Evolutionary conservation across 2,329 filamentous ascomycete genomes (phyloP).

Genomic region (Aureobasidium lini): DNA sequence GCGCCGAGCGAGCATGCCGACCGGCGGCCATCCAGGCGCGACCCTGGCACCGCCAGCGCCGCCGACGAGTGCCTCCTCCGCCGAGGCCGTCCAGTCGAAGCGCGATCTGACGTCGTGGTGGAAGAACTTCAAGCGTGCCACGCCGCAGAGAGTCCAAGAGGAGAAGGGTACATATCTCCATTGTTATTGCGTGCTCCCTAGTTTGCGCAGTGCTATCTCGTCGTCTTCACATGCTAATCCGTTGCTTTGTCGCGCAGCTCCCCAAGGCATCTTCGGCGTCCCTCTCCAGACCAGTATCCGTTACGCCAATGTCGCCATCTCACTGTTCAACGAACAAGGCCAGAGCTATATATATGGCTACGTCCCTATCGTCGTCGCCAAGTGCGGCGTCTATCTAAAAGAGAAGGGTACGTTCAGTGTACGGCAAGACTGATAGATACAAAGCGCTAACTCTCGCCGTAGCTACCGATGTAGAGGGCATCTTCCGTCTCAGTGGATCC

Average conservation of each 20-base stretch:
- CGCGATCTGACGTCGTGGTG: slow-evolving; percentile 93
- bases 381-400: slow-evolving; percentile 94
- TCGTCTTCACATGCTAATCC: slow-evolving; percentile 7
- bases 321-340: slow-evolving; percentile 82
- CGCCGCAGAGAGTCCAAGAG: slow-evolving; percentile 51
- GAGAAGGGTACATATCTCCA: slow-evolving; percentile 47
- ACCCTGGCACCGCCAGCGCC: slow-evolving; percentile 17
- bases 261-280: slow-evolving; percentile 85
- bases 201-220: not conserved
- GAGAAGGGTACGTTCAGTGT: slow-evolving; percentile 66
- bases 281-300: slow-evolving; percentile 89
- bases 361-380: slow-evolving; percentile 95
- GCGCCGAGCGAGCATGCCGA: slow-evolving; percentile 31
- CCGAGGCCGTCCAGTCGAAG: slow-evolving; percentile 69
- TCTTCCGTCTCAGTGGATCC: slow-evolving; percentile 91
- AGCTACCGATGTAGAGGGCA: slow-evolving; percentile 94
- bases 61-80: slow-evolving; percentile 33
- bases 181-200: not conserved
- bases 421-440: not conserved
- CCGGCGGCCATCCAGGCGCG: slow-evolving; percentile 23
- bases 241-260: slow-evolving; percentile 22
- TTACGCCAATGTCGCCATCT: slow-evolving; percentile 97
- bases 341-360: slow-evolving; percentile 98
- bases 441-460: slow-evolving; percentile 3
- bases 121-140: slow-evolving; percentile 79